Evolutionary conservation across 768 basidiomycete genomes (phyloP).

Genomic region (Mycena rosella): DNA sequence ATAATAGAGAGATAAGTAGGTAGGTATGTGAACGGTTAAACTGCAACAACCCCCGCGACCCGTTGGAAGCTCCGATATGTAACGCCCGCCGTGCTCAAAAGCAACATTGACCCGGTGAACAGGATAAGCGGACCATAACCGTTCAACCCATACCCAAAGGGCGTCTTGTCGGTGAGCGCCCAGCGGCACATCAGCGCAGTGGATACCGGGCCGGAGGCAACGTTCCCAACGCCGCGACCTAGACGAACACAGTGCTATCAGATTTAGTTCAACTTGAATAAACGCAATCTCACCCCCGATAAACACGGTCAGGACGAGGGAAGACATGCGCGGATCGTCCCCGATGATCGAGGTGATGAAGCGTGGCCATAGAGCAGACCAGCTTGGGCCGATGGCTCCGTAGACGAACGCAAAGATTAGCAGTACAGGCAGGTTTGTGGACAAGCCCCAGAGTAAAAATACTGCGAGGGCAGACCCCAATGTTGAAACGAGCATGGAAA

Average conservation of each 20-base stretch:
- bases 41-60: background rate
- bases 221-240: slow-evolving; percentile 32
- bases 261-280: background rate
- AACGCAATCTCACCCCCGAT: slow-evolving; percentile 23
- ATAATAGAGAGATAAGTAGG: background rate
- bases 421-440: slow-evolving; percentile 16
- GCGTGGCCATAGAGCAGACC: slow-evolving; percentile 29
- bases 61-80: background rate
- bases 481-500: slow-evolving; percentile 30
- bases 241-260: background rate
- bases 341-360: slow-evolving; percentile 30
- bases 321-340: slow-evolving; percentile 24
- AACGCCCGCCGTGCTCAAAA: slow-evolving; percentile 6
- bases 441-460: slow-evolving; percentile 36
- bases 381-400: slow-evolving; percentile 34
- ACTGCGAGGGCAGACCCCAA: slow-evolving; percentile 33
- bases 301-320: slow-evolving; percentile 32
- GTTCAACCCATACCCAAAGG: slow-evolving; percentile 28
- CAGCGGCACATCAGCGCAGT: slow-evolving; percentile 9
- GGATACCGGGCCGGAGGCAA: slow-evolving; percentile 24
- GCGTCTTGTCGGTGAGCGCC: slow-evolving; percentile 14
- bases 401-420: slow-evolving; percentile 32
- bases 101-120: slow-evolving; percentile 11
- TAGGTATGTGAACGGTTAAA: background rate
- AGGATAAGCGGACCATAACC: slow-evolving; percentile 28